These are phyloP conservation scores for Tolypocladium ovalisporum DNA, from an alignment of 2,329 filamentous ascomycete genomes.

Conservation along the genomic window DNA sequence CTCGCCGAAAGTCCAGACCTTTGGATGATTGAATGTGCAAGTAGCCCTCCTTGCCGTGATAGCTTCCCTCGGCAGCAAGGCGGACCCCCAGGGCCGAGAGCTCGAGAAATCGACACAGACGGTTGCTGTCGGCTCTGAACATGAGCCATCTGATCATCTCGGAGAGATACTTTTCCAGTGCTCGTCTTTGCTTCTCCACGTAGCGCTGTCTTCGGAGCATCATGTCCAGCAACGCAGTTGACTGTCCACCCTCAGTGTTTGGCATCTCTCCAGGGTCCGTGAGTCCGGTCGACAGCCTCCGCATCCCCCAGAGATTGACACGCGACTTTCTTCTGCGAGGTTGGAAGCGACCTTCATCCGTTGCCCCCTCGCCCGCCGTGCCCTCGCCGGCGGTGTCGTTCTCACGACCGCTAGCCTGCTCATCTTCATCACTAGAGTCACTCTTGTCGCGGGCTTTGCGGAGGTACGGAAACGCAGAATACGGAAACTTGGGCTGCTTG, in stretches of 20 bases:
- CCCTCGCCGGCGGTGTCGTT: slow-evolving; percentile 40
- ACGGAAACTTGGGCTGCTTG: slow-evolving; percentile 83
- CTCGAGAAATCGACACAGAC: slow-evolving; percentile 91
- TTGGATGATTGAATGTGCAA: slow-evolving; percentile 87
- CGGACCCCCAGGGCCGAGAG: slow-evolving; percentile 88
- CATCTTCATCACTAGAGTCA: slow-evolving; percentile 71
- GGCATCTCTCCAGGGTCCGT: slow-evolving; percentile 36
- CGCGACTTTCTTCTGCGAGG: slow-evolving; percentile 38
- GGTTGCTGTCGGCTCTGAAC: slow-evolving; percentile 90
- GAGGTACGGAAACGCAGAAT: slow-evolving; percentile 80
- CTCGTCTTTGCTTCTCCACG: slow-evolving; percentile 71
- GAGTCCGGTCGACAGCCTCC: slow-evolving; percentile 40
- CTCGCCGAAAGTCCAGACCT: slow-evolving; percentile 73
- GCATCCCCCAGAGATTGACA: slow-evolving; percentile 39
- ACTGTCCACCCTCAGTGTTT: slow-evolving; percentile 22
- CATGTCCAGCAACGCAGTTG: slow-evolving; percentile 40
- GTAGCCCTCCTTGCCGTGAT: slow-evolving; percentile 94
- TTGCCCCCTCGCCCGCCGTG: slow-evolving; percentile 42
- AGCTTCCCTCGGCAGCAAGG: slow-evolving; percentile 87
- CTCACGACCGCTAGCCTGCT: slow-evolving; percentile 25
- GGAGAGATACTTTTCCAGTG: slow-evolving; percentile 81
- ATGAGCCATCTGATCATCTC: slow-evolving; percentile 95
- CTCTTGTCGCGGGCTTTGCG: slow-evolving; percentile 70
- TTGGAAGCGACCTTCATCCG: slow-evolving; percentile 29
- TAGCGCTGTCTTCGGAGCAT: slow-evolving; percentile 43